Conservation (phyloP, 2,329 filamentous ascomycete genomes). For the Monilinia vaccinii-corymbosi region DNA sequence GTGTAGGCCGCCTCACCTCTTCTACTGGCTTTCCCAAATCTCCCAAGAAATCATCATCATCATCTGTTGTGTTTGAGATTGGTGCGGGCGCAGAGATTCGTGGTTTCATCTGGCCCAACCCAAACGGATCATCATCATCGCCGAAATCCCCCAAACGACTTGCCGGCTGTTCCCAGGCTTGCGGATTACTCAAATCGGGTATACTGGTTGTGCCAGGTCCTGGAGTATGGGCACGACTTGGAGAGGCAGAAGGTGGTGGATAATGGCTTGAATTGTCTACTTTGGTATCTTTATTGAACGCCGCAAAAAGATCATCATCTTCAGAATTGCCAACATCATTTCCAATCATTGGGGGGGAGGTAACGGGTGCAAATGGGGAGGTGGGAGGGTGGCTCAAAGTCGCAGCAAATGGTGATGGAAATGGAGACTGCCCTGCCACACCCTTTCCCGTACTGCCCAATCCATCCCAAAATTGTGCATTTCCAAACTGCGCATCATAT, state of each 20-base stretch:
- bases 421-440: slow-evolving; percentile 36
- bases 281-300: slow-evolving; percentile 56
- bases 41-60: slow-evolving; percentile 58
- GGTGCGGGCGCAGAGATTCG: slow-evolving; percentile 23
- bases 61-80: slow-evolving; percentile 35
- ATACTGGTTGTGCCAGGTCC: slow-evolving; percentile 31
- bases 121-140: slow-evolving; percentile 80
- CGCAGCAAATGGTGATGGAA: slow-evolving; percentile 39
- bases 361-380: slow-evolving; percentile 21
- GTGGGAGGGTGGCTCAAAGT: slow-evolving; percentile 32
- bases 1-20: slow-evolving; percentile 43
- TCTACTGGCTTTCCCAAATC: slow-evolving; percentile 57
- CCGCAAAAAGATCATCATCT: slow-evolving; percentile 58
- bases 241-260: slow-evolving; percentile 42
- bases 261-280: slow-evolving; percentile 59
- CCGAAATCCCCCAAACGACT: slow-evolving; percentile 31
- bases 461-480: slow-evolving; percentile 66
- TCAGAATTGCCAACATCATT: slow-evolving; percentile 27
- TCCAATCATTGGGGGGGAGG: slow-evolving; percentile 34
- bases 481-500: slow-evolving; percentile 70
- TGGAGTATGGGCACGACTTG: slow-evolving; percentile 34
- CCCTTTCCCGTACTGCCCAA: slow-evolving; percentile 46
- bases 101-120: slow-evolving; percentile 52
- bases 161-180: slow-evolving; percentile 38
- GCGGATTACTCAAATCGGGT: slow-evolving; percentile 45